Evolutionary conservation across 495 filamentous ascomycete genomes (phyloP).

Genomic region (Evernia prunastri): DNA sequence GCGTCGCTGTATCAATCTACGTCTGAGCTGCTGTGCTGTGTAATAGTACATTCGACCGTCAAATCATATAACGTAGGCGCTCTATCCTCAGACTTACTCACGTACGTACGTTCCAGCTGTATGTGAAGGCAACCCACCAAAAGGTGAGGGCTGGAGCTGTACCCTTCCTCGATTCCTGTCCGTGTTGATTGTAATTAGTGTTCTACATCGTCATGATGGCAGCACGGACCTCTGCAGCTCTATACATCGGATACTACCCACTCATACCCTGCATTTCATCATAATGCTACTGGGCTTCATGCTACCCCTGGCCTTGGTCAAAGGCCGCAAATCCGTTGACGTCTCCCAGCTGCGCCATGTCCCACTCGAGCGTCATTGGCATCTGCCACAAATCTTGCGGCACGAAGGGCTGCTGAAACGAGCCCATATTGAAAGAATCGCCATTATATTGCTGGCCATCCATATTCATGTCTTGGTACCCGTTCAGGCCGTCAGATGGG

Average conservation of each 20-base stretch:
- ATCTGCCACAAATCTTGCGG: slow-evolving; percentile 97
- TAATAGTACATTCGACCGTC: neutral
- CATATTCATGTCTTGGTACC: slow-evolving; percentile 37
- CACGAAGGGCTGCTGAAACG: slow-evolving; percentile 85
- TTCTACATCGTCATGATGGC: neutral
- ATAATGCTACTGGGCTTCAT: neutral
- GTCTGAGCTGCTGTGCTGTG: neutral
- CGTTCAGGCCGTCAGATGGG: slow-evolving; percentile 20
- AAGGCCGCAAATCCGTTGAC: slow-evolving; percentile 17
- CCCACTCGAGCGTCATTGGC: slow-evolving; percentile 96
- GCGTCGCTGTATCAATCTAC: neutral
- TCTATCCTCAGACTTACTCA: neutral
- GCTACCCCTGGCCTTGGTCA: neutral
- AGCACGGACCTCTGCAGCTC: neutral
- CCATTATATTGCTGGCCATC: slow-evolving; percentile 25
- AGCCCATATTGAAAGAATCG: slow-evolving; percentile 36
- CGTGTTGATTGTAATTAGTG: too few relatives aligned
- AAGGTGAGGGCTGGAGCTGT: neutral
- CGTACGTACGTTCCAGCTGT: neutral
- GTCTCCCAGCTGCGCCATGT: slow-evolving; percentile 86
- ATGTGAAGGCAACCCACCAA: neutral
- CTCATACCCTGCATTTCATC: neutral
- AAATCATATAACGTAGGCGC: neutral
- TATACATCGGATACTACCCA: neutral
- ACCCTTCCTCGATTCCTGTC: neutral